Evolutionary conservation across 2,329 filamentous ascomycete species (phyloP).

Genomic region (Dothistroma septosporum): DNA sequence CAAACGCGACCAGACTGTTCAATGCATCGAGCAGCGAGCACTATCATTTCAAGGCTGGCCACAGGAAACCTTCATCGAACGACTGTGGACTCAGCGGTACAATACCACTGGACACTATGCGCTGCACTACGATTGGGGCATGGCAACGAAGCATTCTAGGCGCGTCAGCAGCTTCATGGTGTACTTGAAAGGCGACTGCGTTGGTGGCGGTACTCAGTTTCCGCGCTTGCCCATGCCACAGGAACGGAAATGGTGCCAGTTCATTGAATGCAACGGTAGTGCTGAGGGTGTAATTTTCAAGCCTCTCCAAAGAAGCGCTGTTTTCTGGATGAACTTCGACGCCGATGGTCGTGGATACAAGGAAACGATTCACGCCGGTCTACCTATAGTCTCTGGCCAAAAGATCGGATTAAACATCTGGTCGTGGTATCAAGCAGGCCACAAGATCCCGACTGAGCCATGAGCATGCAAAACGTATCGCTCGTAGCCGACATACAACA

Average conservation of each 20-base stretch:
- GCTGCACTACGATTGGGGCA: conserved; percentile 58
- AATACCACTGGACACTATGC: conserved; percentile 55
- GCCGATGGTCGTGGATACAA: conserved; percentile 53
- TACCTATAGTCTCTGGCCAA: conserved; percentile 52
- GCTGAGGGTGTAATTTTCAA: conserved; percentile 54
- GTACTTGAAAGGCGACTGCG: conserved; percentile 51
- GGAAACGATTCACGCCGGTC: conserved; percentile 59
- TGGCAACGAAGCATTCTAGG: conserved; percentile 27
- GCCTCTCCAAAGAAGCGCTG: conserved; percentile 54
- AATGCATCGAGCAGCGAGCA: conserved; percentile 57
- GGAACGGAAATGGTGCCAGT: conserved; percentile 52
- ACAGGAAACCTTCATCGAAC: conserved; percentile 55
- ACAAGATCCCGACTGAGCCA: conserved; percentile 8
- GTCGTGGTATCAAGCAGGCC: conserved; percentile 54
- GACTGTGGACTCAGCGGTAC: conserved; percentile 59
- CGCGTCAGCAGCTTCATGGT: conserved; percentile 60
- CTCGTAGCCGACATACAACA: neutral
- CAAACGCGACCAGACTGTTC: conserved; percentile 47
- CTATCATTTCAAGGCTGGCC: conserved; percentile 59
- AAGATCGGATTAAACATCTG: conserved; percentile 63
- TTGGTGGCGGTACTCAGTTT: conserved; percentile 59
- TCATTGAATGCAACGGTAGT: conserved; percentile 50
- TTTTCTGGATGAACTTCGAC: conserved; percentile 60
- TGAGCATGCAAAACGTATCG: neutral
- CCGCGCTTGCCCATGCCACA: conserved; percentile 47